Evolutionary conservation across 2,329 filamentous ascomycete species (phyloP).

Genomic region (Pseudogymnoascus sp.): DNA sequence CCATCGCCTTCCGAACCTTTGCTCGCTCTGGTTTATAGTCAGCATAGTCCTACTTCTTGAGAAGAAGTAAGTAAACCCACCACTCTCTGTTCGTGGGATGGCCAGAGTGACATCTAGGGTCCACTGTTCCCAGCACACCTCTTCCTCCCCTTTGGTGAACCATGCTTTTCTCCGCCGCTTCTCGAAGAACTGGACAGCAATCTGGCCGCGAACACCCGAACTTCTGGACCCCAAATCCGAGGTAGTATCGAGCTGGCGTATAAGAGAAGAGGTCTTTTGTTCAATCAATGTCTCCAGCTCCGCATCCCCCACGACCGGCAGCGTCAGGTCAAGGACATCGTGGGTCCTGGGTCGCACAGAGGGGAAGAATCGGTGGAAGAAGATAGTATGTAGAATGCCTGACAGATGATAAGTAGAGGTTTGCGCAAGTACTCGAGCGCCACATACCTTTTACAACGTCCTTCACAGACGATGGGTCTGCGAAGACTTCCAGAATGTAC

Average conservation of each 20-base stretch:
- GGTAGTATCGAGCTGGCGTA: constrained; percentile 64
- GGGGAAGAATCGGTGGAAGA: constrained; percentile 97
- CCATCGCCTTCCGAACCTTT: constrained; percentile 86
- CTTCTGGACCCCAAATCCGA: constrained; percentile 34
- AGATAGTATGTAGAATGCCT: constrained; percentile 94
- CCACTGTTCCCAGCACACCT: constrained; percentile 97
- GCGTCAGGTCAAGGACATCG: constrained; percentile 82
- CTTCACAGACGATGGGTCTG: constrained; percentile 79
- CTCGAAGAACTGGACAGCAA: constrained; percentile 90
- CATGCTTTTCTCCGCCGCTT: constrained; percentile 80
- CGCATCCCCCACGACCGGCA: constrained; percentile 81
- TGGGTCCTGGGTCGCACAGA: constrained; percentile 72
- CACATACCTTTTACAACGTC: constrained; percentile 81
- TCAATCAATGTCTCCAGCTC: constrained; percentile 93
- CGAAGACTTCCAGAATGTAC: constrained; percentile 89
- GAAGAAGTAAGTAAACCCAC: constrained; percentile 40
- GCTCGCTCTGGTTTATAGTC: constrained; percentile 53
- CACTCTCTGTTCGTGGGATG: constrained; percentile 78
- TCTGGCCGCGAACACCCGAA: constrained; percentile 62
- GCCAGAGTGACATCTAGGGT: constrained; percentile 88
- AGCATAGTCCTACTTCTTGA: not conserved
- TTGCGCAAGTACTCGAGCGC: not conserved
- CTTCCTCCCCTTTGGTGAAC: constrained; percentile 73
- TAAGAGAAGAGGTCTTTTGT: constrained; percentile 68
- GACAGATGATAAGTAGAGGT: constrained; percentile 12